Evolutionary conservation across 345 rosid species (phyloP), one percentile per base, ranked within the genome.

Genomic region (Passiflora organensis): DNA sequence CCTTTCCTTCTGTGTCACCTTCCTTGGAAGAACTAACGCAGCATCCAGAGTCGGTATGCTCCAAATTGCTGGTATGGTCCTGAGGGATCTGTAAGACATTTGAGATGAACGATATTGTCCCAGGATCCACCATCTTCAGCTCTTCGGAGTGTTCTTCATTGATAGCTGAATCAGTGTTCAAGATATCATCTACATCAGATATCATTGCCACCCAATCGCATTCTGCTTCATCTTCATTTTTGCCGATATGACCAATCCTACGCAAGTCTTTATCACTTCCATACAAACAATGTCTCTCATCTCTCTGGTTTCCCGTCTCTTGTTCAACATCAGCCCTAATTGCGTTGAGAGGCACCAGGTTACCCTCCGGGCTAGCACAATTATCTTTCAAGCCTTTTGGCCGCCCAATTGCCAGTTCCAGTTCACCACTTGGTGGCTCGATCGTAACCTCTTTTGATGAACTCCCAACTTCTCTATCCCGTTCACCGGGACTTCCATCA

Each of bases 261-360:
- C 76, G 71, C 64, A 79, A 66, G 59, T 69, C 60, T 55, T 54
- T 67, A 56, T 79, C 81, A 50, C 55, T 53, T 41, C 71, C 63
- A 64, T 51, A 55, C n/a, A 55, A 63, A 48, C 18, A 50, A 9
- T 48, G 50, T 44, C 32, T 36, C 59, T 64, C 74, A 52, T 42
- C 37, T 56, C 62, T 53, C 15, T 56, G 48, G 39, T 58, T 52
- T 1, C 15, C 55, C 22, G 22, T 38, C 52, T 58, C 72, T 17
- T 19, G 32, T 2, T 39, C 74, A 38, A 60, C 6, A 28, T 60
- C 63, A 44, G 47, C 28, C 0, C 50, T 32, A 21, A 48, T 59
- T 41, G 55, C 56, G 58, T 59, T 73, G 59, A 56, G 53, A 60
- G 77, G 63, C 58, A 53, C 56, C 71, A 42, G n/a, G 58, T 53